Percentiles rank a stretch among this genome's conserved stretches.
Evolutionary conservation across 306 rosid genomes (phyloP).

Genomic region (Dicorynia guianensis): DNA sequence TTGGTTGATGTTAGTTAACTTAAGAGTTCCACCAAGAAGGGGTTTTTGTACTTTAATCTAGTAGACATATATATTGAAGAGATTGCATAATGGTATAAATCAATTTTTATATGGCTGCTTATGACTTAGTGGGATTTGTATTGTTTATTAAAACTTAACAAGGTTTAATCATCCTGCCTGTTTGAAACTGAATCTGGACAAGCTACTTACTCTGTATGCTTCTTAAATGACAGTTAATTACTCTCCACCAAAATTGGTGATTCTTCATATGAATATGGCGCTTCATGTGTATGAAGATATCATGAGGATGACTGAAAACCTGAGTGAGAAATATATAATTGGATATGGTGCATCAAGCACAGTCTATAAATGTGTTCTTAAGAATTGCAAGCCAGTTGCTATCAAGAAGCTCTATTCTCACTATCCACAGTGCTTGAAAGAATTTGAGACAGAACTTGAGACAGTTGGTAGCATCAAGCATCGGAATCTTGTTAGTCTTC

Average conservation of each 20-base stretch:
- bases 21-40: neutral
- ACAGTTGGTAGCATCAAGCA: slow-evolving; percentile 89
- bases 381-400: slow-evolving; percentile 89
- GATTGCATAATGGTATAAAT: neutral
- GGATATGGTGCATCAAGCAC: slow-evolving; percentile 87
- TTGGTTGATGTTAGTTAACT: neutral
- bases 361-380: slow-evolving; percentile 85
- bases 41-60: neutral
- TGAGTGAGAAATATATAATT: slow-evolving; percentile 81
- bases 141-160: neutral
- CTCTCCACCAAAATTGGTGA: slow-evolving; percentile 79
- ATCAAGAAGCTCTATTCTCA: slow-evolving; percentile 78
- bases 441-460: slow-evolving; percentile 79
- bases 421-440: slow-evolving; percentile 67
- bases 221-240: slow-evolving; percentile 59
- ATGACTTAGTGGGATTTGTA: neutral
- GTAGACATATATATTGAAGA: neutral
- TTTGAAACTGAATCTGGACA: slow-evolving; percentile 20
- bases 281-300: slow-evolving; percentile 87
- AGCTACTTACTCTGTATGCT: slow-evolving; percentile 38
- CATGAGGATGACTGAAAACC: slow-evolving; percentile 89
- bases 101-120: slow-evolving; percentile 13
- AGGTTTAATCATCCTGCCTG: neutral
- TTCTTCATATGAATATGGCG: slow-evolving; percentile 92
- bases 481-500: slow-evolving; percentile 86